Evolutionary conservation across 1,284 basidiomycete species (phyloP).

Genomic region (Ganoderma lingzhi): DNA sequence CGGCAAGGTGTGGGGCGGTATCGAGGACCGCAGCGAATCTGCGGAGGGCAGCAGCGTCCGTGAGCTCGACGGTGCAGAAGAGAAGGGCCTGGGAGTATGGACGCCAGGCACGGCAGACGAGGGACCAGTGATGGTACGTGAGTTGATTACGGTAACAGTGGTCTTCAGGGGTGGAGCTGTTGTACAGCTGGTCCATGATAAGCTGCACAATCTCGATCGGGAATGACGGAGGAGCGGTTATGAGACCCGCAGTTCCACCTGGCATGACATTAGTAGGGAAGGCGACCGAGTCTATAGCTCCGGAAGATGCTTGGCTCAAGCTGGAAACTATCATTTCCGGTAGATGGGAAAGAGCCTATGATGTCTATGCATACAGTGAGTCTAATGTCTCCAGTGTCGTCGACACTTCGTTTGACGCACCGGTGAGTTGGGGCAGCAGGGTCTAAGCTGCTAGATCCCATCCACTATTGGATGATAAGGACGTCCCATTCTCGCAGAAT

Average conservation of each 20-base stretch:
- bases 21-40: not conserved
- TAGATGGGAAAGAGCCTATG: too few relatives aligned
- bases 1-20: not conserved
- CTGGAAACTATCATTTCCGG: too few relatives aligned
- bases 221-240: not conserved
- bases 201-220: not conserved
- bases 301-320: too few relatives aligned
- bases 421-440: too few relatives aligned
- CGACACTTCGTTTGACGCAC: too few relatives aligned
- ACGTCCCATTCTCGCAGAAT: too few relatives aligned
- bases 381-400: too few relatives aligned
- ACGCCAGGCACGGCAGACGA: not conserved
- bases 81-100: not conserved
- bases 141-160: not conserved
- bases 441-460: too few relatives aligned
- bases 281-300: too few relatives aligned
- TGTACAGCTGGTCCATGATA: not conserved
- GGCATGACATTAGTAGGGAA: not conserved
- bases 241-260: not conserved
- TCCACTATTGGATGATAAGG: too few relatives aligned
- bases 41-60: not conserved
- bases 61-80: constrained; percentile 1
- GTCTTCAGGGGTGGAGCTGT: not conserved
- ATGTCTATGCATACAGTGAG: too few relatives aligned
- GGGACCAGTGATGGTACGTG: not conserved